These are phyloP conservation scores for Cucurbitaria berberidis DNA, from an alignment of 2,329 filamentous ascomycete species.

Conservation along the genomic window DNA sequence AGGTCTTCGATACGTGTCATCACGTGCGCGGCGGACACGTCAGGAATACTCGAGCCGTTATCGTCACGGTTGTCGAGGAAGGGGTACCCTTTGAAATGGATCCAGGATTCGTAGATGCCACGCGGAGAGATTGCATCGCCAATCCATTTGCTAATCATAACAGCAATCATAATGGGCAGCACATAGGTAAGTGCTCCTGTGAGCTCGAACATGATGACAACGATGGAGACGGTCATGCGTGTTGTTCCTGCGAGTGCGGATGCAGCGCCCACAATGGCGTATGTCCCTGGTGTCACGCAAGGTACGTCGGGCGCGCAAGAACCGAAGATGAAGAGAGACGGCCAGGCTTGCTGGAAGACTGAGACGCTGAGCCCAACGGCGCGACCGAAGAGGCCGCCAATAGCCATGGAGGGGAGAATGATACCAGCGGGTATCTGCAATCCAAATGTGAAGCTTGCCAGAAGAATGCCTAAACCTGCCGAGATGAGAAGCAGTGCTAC, in stretches of 20 bases:
- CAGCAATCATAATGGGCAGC: conserved; percentile 97
- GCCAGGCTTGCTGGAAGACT: conserved; percentile 81
- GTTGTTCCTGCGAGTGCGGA: conserved; percentile 94
- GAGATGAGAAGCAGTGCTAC: conserved; percentile 84
- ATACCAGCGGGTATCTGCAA: conserved; percentile 94
- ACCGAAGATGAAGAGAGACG: conserved; percentile 76
- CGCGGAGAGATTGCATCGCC: conserved; percentile 91
- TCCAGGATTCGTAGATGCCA: conserved; percentile 98
- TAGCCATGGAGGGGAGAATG: conserved; percentile 93
- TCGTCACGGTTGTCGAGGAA: conserved; percentile 91
- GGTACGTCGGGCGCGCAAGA: conserved; percentile 84
- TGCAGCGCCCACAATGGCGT: conserved; percentile 94
- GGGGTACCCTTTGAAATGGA: conserved; percentile 92
- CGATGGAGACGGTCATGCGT: conserved; percentile 95
- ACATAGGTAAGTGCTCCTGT: conserved; percentile 96
- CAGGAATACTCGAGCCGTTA: conserved; percentile 67
- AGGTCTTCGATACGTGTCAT: conserved; percentile 95
- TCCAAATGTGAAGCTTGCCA: conserved; percentile 89
- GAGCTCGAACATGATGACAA: conserved; percentile 99
- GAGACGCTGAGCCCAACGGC: conserved; percentile 89
- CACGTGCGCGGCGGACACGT: conserved; percentile 83
- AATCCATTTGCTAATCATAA: conserved; percentile 98
- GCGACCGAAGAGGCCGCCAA: conserved; percentile 88
- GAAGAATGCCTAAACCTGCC: conserved; percentile 80
- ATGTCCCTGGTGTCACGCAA: conserved; percentile 92